Base-by-base conservation (phyloP, 495 filamentous ascomycete genomes). In the Astrothelium subdiscretum region DNA sequence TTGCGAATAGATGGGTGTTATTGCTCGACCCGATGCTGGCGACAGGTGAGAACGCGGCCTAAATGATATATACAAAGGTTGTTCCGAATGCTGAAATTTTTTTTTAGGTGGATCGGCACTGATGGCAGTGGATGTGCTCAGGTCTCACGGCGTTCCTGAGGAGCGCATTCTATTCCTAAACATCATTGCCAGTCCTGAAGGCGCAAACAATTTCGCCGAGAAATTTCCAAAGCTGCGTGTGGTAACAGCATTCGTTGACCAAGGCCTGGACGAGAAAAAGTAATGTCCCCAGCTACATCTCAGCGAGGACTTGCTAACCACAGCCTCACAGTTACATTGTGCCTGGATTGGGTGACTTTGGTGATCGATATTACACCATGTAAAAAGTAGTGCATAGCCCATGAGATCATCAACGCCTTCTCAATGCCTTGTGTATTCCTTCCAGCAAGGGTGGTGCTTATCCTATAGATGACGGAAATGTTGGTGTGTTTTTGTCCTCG, bases 1-100 rank as follows among this genome's bases (percentile, higher is more conserved):
- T 98, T 68, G 83, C 87, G 11, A 81, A 92, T 12, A 77, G 94
- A 73, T 97, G 92, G 89, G 92, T 96, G 31, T 80, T 98, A 31
- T 79, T 98, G n/a, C 79, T 98, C 32, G 95, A 98, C 72, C 94
- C 95, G 2, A 98, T 98, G 94, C 92, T 98, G 76, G 94, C 94
- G 57, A 97, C 94, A 66, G 94, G 92, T 92, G 74, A 70, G 81
- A 72, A 26, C 59, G 22, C 52, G n/a, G 40, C 22, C 52, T 57
- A 42, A 54, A 69, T 70, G 40, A 54, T 5, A 73, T 31, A 10
- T 43, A 5, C 26, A 63, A 35, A 6, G 20, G 11, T 58, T 31
- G 15, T 31, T 29, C 13, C n/a, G 5, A 24, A 35, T 15, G 62
- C 62, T 65, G 5, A 61, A 38, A 38, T 8, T n/a, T 20, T 58